Evolutionary conservation across 202 grass and related monocot genomes (phyloP).

Genomic region (Carex arenaria): DNA sequence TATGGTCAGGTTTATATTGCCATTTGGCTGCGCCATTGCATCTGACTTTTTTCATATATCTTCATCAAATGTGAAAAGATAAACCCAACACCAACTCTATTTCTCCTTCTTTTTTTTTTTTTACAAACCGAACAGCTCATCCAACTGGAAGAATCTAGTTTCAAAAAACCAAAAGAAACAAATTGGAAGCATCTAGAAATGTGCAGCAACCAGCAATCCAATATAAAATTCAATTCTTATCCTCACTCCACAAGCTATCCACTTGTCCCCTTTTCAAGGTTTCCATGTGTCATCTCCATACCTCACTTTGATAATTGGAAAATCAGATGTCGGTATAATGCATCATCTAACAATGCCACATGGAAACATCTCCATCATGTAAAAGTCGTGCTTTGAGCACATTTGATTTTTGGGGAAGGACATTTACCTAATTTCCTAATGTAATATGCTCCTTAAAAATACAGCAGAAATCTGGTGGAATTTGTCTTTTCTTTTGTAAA

Average conservation of each 20-base stretch:
- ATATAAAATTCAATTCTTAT: background rate
- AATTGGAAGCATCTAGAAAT: background rate
- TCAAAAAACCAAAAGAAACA: background rate
- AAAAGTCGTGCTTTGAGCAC: background rate
- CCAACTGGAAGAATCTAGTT: background rate
- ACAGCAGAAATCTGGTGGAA: slow-evolving; percentile 10
- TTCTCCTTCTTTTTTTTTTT: background rate
- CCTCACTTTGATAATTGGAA: slow-evolving; percentile 11
- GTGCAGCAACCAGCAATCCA: background rate
- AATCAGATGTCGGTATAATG: background rate
- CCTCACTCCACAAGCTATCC: background rate
- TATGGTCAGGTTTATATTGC: too few species aligned
- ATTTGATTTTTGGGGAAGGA: background rate
- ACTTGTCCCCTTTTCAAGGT: background rate
- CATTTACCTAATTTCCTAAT: slow-evolving; percentile 10
- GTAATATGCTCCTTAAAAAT: background rate
- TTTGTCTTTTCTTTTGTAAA: slow-evolving; percentile 7
- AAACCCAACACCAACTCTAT: slow-evolving; percentile 1
- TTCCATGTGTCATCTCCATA: slow-evolving; percentile 12
- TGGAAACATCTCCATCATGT: slow-evolving; percentile 3
- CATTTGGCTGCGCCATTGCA: too few species aligned
- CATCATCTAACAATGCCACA: slow-evolving; percentile 1
- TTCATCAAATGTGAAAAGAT: background rate
- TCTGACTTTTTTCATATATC: background rate
- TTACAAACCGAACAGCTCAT: background rate